These are phyloP conservation scores for Aspergillus steynii DNA, from an alignment of 495 filamentous ascomycete genomes.

Conservation along the genomic window DNA sequence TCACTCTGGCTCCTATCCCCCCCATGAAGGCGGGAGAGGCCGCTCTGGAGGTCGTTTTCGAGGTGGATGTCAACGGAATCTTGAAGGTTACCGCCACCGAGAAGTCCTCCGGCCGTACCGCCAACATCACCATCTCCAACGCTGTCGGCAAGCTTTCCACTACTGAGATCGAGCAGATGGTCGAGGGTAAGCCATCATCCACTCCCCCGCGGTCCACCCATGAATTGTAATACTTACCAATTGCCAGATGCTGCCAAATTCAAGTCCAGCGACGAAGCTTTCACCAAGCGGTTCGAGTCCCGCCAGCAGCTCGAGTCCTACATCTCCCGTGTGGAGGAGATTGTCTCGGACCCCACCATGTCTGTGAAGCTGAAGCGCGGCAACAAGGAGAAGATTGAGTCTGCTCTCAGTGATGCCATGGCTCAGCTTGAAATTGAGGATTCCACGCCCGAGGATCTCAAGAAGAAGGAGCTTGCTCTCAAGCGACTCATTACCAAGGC, in stretches of 20 bases:
- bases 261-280: slow-evolving; percentile 96
- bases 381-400: slow-evolving; percentile 99
- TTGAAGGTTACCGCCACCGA: slow-evolving; percentile 99
- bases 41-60: slow-evolving; percentile 96
- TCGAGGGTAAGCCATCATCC: slow-evolving; percentile 62
- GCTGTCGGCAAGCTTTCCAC: slow-evolving; percentile 98
- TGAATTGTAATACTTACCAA: slow-evolving; percentile 11
- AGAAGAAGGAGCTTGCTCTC: slow-evolving; percentile 99
- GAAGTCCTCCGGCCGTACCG: slow-evolving; percentile 96
- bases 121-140: slow-evolving; percentile 99
- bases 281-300: slow-evolving; percentile 98
- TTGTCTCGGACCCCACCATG: slow-evolving; percentile 93
- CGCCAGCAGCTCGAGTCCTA: slow-evolving; percentile 99
- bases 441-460: slow-evolving; percentile 87
- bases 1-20: slow-evolving; percentile 95
- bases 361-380: slow-evolving; percentile 97
- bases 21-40: slow-evolving; percentile 98
- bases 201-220: not conserved
- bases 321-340: slow-evolving; percentile 98
- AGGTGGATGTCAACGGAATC: slow-evolving; percentile 99
- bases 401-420: slow-evolving; percentile 84
- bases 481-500: slow-evolving; percentile 98
- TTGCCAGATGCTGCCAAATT: slow-evolving; percentile 89
- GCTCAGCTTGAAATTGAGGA: slow-evolving; percentile 86
- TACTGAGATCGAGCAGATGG: slow-evolving; percentile 95